Base-by-base conservation (phyloP, 306 rosid species). In the Quercus glauca region DNA sequence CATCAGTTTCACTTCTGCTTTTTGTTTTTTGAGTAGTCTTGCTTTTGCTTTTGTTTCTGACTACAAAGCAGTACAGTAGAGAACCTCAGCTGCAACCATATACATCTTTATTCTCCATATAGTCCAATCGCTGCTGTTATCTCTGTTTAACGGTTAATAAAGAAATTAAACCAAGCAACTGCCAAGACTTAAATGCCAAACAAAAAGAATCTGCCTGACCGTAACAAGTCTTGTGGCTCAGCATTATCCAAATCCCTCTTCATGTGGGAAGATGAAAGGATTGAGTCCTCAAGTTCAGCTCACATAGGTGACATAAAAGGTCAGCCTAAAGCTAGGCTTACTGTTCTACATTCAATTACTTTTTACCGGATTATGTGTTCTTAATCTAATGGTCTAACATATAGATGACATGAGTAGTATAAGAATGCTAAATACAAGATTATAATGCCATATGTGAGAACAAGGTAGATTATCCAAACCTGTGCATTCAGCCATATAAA, bases 401-500 rank as follows among this genome's bases (percentile, higher is more conserved):
- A 17, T 52, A 4, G n/a, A 53, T 2, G 20, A 63, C 18, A 33
- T 9, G 25, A 33, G 17, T 14, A 31, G 17, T 2, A 19, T 19
- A 23, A 35, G 8, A 68, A 35, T 10, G 23, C 23, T 26, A 33
- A 67, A 33, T 33, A 69, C 55, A 51, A 58, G 5, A 45, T 6
- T 28, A 58, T 33, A 51, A 17, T 58, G 10, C 57, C 57, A 60
- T 3, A 67, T 26, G 28, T 19, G 4, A 19, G 31, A 73, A 78
- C 72, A 73, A 78, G 58, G 29, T 8, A 58, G 45, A 23, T 26
- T 3, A 20, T 29, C 1, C 33, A 35, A 69, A 75, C 80, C 83
- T 71, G 75, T 65, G 18, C 49, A 63, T 29, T 5, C 43, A 67
- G 76, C 5, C 6, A 45, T 78, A 65, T 53, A 28, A 49, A 51